These are phyloP conservation scores for Pedinophyceae sp. DNA, from an alignment of 139 green algal genomes.

Conservation along the genomic window DNA sequence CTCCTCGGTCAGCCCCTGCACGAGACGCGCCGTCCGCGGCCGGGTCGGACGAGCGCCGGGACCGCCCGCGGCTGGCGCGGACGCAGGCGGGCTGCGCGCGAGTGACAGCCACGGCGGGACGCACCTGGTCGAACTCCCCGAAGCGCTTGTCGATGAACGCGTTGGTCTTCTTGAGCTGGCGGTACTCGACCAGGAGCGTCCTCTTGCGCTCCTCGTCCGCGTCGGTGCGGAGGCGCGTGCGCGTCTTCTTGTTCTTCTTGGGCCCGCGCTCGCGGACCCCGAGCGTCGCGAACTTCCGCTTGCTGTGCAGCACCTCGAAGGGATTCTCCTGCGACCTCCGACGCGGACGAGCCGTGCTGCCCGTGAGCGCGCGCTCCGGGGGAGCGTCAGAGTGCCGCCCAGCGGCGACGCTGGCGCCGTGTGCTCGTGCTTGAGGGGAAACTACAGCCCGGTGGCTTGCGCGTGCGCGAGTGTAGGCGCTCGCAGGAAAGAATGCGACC, in stretches of 20 bases:
- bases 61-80: too few relatives aligned
- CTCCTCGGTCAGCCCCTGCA: slow-evolving; percentile 46
- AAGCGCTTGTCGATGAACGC: slow-evolving; percentile 86
- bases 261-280: slow-evolving; percentile 14
- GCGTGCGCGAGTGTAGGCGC: too few relatives aligned
- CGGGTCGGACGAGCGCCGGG: too few relatives aligned
- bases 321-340: slow-evolving; percentile 17
- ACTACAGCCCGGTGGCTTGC: too few relatives aligned
- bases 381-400: too few relatives aligned
- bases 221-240: not conserved
- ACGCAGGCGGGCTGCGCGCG: too few relatives aligned
- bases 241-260: slow-evolving; percentile 24
- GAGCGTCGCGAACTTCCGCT: slow-evolving; percentile 29
- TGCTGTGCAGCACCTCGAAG: slow-evolving; percentile 28
- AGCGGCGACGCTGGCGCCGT: too few relatives aligned
- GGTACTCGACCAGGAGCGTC: slow-evolving; percentile 86
- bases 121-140: slow-evolving; percentile 22
- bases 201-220: slow-evolving; percentile 45
- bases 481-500: too few relatives aligned
- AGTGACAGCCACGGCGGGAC: too few relatives aligned
- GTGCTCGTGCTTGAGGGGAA: too few relatives aligned
- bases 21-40: too few relatives aligned
- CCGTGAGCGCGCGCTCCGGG: not conserved
- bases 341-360: not conserved
- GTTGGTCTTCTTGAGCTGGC: slow-evolving; percentile 67